Base-by-base conservation (phyloP, 805 yeast genomes). In the Cyberlindnera veronae region DNA sequence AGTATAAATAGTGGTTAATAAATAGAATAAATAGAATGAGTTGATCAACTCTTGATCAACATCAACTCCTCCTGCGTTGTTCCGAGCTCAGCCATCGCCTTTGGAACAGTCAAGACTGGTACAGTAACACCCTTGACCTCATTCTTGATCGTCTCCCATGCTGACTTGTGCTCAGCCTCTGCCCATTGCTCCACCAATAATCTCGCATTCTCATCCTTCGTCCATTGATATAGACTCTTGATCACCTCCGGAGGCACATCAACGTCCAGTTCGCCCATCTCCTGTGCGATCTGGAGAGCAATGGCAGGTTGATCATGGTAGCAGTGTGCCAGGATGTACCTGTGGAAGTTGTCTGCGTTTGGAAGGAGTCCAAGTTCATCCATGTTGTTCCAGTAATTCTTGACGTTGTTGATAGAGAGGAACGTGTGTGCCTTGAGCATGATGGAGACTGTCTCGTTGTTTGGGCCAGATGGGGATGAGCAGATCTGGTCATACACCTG, bases 271-370 rank as follows among this genome's bases (percentile, higher is more conserved):
- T 72, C 73, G 22, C 63, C 68, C 58, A 79, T 71, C 21, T 65
- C 66, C 16, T 67, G 64, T 4, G 77, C 68, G 20, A 78, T 58
- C 14, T 64, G 63, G 6, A 79, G 60, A 0, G 93, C 93, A 3
- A 74, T 70, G 9, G 70, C 71, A 28, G 69, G 72, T 33, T 71
- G 63, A 8, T 83, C 88, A 54, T 79, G 78, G 49, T 80, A 81
- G 44, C 84, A 81, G 55, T 83, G 80, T 0, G 88, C 85, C 41
- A 82, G 74, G 24, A 85, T 58, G 50, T 75, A 80, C 55, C 82
- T 87, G 29, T 69, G 71, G 54, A 71, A 73, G 24, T 80, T 69
- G 9, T 68, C 68, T 26, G 70, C 61, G 43, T 74, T 70, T 0
- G 86, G 85, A 11, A 67, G 48, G 5, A 84, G 60, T 1, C 72